Evolutionary conservation across 257 asterid species (phyloP).

Genomic region (Jacaranda copaia): DNA sequence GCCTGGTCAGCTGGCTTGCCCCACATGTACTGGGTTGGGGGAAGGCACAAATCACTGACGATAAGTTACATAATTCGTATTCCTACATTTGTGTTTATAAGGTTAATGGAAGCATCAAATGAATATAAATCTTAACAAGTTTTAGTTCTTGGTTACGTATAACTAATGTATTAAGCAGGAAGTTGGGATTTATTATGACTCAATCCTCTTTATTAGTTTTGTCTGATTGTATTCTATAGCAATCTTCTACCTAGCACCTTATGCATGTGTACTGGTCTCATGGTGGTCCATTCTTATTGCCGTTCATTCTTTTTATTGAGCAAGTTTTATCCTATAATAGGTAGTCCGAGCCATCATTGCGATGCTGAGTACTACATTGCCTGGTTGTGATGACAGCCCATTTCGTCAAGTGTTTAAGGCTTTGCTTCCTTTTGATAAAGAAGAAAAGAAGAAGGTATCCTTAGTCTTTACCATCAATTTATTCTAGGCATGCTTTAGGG

Average conservation of each 20-base stretch:
- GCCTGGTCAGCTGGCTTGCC: neutral
- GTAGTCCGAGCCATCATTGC: constrained; percentile 84
- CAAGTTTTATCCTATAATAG: constrained; percentile 50
- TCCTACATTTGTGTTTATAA: neutral
- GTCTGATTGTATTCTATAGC: constrained; percentile 2
- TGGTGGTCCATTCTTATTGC: constrained; percentile 30
- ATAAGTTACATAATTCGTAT: neutral
- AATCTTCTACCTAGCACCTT: constrained; percentile 12
- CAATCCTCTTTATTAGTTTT: constrained; percentile 2
- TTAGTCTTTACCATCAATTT: constrained; percentile 28
- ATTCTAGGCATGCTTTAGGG: constrained; percentile 16
- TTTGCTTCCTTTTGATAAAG: constrained; percentile 83
- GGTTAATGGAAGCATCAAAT: neutral
- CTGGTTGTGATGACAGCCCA: constrained; percentile 82
- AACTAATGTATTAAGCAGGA: neutral
- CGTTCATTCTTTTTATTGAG: constrained; percentile 40
- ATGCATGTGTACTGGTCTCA: constrained; percentile 30
- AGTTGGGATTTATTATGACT: neutral
- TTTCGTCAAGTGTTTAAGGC: constrained; percentile 86
- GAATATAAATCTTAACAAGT: neutral
- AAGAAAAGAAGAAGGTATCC: constrained; percentile 84
- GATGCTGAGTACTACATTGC: constrained; percentile 83
- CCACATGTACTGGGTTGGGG: neutral
- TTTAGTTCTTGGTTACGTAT: constrained; percentile 3
- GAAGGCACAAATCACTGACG: neutral